Base-by-base conservation (phyloP, 1,139 yeast species). In the Zygosaccharomyces pseudobailii region DNA sequence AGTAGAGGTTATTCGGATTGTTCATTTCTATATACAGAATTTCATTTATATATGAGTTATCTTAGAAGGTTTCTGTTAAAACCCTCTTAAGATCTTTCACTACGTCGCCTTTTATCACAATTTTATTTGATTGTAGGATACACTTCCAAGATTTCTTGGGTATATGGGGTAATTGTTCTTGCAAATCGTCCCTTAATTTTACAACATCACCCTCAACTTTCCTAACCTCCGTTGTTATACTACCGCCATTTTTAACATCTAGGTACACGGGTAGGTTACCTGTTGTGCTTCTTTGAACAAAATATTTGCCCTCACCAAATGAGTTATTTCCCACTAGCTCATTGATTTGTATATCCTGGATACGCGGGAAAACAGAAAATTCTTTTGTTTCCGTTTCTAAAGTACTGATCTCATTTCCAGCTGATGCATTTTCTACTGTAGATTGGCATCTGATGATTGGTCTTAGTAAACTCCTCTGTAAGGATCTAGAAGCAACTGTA, bases 261-360 rank as follows among this genome's bases (percentile, higher is more conserved):
- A 75, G 71, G 64, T 84, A 85, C 1, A 85, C 82, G 25, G 92
- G 92, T 67, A 87, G 72, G 61, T 82, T 81, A 5, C 86, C 84
- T 46, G 71, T 74, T 23, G 74, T 68, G 8, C 86, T 73, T 64
- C 83, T 80, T 36, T 71, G 66, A 31, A 84, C 68, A 59, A 62
- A 69, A 63, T 84, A 84, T 36, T 58, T 57, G 5, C 59, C 60
- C 35, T 61, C 58, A 7, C 80, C 82, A 56, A 78, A 78, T 2
- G 71, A 66, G 38, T 70, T 66, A 42, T 52, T 46, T 8, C 62
- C 62, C 8, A 63, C 58, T 8, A 67, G 49, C 33, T 68, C 70
- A 25, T 52, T 51, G 2, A 63, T 55, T 3, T 58, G 51, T 23
- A 68, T 57, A 21, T 61, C 65, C 7, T 51, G 42, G 10, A 66